Evolutionary conservation across 2,329 filamentous ascomycete genomes (phyloP), one percentile per base, ranked within the genome.

Genomic region (Stagonosporopsis cucurbitacearum): DNA sequence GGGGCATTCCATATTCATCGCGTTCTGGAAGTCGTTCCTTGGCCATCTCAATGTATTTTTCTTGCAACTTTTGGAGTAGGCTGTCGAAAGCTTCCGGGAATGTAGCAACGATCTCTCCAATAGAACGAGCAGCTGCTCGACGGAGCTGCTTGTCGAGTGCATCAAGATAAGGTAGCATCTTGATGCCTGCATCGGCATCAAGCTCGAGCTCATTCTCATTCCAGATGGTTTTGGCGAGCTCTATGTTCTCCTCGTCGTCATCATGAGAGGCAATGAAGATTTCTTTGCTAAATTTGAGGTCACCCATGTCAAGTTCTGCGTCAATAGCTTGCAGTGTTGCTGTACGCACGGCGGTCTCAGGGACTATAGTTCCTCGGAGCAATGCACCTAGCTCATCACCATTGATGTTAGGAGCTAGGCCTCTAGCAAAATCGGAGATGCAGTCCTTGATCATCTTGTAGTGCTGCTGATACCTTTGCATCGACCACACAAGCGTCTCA

Each of bases 401-500:
- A 52, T 76, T 87, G 63, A 97, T 92, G 67, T 92, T 96, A 2
- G 90, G 87, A 3, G 94, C 89, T 47, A 98, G 84, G 61, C 89
- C 93, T 57, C 92, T 88, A 68, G 91, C 91, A 62, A 96, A 84
- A 73, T 98, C 92, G 50, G 89, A 84, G 60, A 99, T 85, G 68
- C 92, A 96, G 75, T 99, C 95, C 74, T 94, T 96, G 77, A 97
- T 87, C 54, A 93, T 81, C 77, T 96, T 96, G 80, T 97, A 97
- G 76, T 99, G 95, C 70, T 96, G 92, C 40, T 87, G 89, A 74
- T 96, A 96, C 57, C 79, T 84, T 72, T 96, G 91, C 90, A 99
- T 96, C 1, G 92, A 89, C 40, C 81, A 81, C 53, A 96, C 88
- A 33, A 99, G 80, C 3, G 84, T 82, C 2, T 84, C 80, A 4